These are phyloP conservation scores for Trichothecium sympodiale DNA, from an alignment of 2,329 filamentous ascomycete species.

Conservation along the genomic window DNA sequence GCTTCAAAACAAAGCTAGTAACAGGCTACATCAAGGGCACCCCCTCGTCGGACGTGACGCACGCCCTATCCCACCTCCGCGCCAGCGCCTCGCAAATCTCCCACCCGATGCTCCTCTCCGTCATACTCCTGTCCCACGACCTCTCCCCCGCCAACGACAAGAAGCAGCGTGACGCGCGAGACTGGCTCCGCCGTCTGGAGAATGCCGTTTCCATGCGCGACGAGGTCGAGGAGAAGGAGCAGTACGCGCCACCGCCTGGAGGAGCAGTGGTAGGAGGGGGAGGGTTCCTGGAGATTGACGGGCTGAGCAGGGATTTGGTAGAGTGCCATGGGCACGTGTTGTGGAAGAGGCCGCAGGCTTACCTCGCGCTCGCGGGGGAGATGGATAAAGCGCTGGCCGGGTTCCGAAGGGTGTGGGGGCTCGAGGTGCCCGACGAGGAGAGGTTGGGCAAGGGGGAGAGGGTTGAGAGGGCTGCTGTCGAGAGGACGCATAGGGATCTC, in stretches of 20 bases:
- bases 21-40: slow-evolving; percentile 53
- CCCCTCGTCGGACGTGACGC: slow-evolving; percentile 39
- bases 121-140: slow-evolving; percentile 48
- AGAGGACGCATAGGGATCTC: slow-evolving; percentile 42
- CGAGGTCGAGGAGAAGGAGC: slow-evolving; percentile 45
- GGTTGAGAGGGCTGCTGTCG: slow-evolving; percentile 20
- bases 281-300: slow-evolving; percentile 43
- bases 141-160: slow-evolving; percentile 43
- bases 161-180: slow-evolving; percentile 51
- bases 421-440: too few relatives aligned
- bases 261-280: slow-evolving; percentile 30
- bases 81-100: slow-evolving; percentile 36
- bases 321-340: slow-evolving; percentile 52
- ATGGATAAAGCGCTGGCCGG: slow-evolving; percentile 36
- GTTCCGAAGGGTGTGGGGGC: too few relatives aligned
- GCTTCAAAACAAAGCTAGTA: slow-evolving; percentile 41
- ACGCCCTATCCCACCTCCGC: slow-evolving; percentile 36
- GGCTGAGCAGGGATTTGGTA: slow-evolving; percentile 49
- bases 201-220: slow-evolving; percentile 50
- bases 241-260: slow-evolving; percentile 15
- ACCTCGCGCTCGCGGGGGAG: slow-evolving; percentile 39
- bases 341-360: slow-evolving; percentile 53
- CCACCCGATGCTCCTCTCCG: slow-evolving; percentile 48
- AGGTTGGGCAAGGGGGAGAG: slow-evolving; percentile 13
- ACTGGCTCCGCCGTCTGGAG: slow-evolving; percentile 50